phyloP scores from a whole-genome alignment of 2,329 filamentous ascomycete species.

The Sarocladium kiliense region DNA sequence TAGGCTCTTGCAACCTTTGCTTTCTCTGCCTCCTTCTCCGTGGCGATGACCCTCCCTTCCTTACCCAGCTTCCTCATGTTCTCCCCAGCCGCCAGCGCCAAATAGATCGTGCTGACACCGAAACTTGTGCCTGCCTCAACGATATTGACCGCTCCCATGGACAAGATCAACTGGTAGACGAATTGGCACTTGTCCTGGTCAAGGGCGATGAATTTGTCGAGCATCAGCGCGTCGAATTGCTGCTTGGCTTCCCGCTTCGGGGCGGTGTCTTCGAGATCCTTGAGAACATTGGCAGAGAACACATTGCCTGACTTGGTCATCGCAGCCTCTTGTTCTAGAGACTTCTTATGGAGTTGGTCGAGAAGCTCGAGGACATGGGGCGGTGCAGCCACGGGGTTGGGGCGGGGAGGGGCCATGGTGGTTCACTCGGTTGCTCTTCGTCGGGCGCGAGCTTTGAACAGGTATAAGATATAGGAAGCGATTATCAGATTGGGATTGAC shows the following conservation, averaged over 20 bases:
- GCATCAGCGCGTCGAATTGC: slow-evolving; percentile 33
- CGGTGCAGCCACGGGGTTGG: slow-evolving; percentile 6
- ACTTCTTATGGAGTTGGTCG: slow-evolving; percentile 9
- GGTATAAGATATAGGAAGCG: no score
- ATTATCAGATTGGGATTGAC: no score
- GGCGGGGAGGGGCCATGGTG: not conserved
- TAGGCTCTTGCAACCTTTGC: slow-evolving; percentile 44
- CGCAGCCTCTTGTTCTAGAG: slow-evolving; percentile 11
- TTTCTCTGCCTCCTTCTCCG: slow-evolving; percentile 53
- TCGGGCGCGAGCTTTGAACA: no score
- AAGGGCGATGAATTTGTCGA: slow-evolving; percentile 54
- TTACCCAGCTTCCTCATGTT: slow-evolving; percentile 27
- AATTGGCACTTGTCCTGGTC: slow-evolving; percentile 54
- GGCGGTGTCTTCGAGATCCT: slow-evolving; percentile 9
- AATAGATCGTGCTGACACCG: slow-evolving; percentile 58
- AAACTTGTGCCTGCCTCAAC: slow-evolving; percentile 59
- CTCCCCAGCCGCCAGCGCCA: slow-evolving; percentile 50
- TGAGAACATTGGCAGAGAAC: slow-evolving; percentile 9
- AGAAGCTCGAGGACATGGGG: slow-evolving; percentile 11
- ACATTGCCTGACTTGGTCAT: slow-evolving; percentile 10
- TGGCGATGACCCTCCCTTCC: slow-evolving; percentile 46
- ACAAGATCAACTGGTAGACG: slow-evolving; percentile 47
- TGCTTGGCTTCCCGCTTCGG: not conserved
- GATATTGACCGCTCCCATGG: slow-evolving; percentile 42
- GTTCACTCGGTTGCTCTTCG: not conserved